Base-by-base conservation (phyloP, 768 basidiomycete species). In the Amanita fuliginea region DNA sequence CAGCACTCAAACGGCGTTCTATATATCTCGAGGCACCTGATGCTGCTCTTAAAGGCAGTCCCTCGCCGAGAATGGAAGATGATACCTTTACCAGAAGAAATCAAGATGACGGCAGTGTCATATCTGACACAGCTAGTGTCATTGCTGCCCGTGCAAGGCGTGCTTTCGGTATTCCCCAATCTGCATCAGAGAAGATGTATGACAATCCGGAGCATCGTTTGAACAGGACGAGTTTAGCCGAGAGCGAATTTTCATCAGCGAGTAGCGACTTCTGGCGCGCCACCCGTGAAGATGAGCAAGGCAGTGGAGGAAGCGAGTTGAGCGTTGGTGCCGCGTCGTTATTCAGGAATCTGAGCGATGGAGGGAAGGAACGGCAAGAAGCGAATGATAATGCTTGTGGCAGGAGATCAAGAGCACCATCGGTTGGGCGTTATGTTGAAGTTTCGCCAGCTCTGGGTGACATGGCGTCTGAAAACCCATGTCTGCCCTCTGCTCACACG, bases 121-220 rank as follows among this genome's bases (percentile, higher is more conserved):
- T 41, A 32, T 41, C 39, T 21, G 50, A 43, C 39, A 54, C 41
- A 6, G 49, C 41, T 7, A 22, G 59, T 21, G 58, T 64, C 34
- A 68, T 68, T 13, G 72, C 73, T 28, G 69, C 70, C 37, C 67
- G 69, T 11, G 73, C 77, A 54, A 63, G 73, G 37, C 64, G 65
- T 52, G 75, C 71, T n/a, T 73, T 77, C 54, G 78, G 78, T 4
- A 74, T 79, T 41, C 69, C 68, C 4, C 63, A 70, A 2, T 74
- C 75, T 3, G 63, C 65, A 7, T 72, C 69, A 10, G 68, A 71
- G 14, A 66, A 61, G 35, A 53, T 59, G 8, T 56, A 56, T 26
- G 42, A 50, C 21, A 56, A 37, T 10, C 39, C 46, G 3, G 51
- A 58, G 30, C 49, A 52, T 22, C 43, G 42, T 18, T 49, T 53